These are phyloP conservation scores for Aphanomyces cochlioides DNA, from an alignment of 352 stramenopile species.

Conservation along the genomic window DNA sequence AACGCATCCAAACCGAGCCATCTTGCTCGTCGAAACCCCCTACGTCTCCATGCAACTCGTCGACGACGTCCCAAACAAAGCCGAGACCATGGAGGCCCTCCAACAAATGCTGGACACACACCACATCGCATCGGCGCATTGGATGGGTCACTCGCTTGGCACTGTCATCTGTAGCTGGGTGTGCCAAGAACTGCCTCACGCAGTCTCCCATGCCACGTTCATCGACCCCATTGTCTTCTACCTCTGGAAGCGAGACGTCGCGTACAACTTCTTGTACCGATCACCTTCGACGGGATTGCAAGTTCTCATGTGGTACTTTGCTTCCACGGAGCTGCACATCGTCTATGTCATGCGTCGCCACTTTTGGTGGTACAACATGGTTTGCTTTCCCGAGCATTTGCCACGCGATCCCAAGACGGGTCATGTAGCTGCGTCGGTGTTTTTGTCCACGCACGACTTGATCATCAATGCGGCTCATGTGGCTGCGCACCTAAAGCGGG, in stretches of 20 bases:
- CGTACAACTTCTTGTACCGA: constrained; percentile 29
- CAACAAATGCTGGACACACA: neutral
- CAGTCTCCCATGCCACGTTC: constrained; percentile 13
- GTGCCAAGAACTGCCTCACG: constrained; percentile 8
- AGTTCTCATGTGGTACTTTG: constrained; percentile 23
- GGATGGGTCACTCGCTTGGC: constrained; percentile 11
- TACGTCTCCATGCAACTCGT: constrained; percentile 1
- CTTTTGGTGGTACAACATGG: constrained; percentile 28
- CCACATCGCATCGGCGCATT: neutral
- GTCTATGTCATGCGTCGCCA: constrained; percentile 18
- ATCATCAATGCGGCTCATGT: constrained; percentile 11
- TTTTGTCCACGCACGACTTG: constrained; percentile 8
- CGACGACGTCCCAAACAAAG: neutral
- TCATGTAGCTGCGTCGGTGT: neutral
- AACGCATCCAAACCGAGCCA: neutral
- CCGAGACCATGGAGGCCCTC: neutral
- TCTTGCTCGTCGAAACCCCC: neutral
- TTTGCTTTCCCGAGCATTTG: constrained; percentile 22
- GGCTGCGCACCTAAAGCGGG: neutral
- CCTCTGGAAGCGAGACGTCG: constrained; percentile 20
- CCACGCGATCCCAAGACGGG: constrained; percentile 1
- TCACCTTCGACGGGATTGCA: neutral
- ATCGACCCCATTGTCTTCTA: constrained; percentile 23
- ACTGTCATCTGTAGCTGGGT: neutral
- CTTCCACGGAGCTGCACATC: constrained; percentile 24